A percentile compares a stretch with the other conserved stretches of the same genome.
Conservation (phyloP, 2,329 filamentous ascomycete species). For the Chrysoporthe deuterocubensis region DNA sequence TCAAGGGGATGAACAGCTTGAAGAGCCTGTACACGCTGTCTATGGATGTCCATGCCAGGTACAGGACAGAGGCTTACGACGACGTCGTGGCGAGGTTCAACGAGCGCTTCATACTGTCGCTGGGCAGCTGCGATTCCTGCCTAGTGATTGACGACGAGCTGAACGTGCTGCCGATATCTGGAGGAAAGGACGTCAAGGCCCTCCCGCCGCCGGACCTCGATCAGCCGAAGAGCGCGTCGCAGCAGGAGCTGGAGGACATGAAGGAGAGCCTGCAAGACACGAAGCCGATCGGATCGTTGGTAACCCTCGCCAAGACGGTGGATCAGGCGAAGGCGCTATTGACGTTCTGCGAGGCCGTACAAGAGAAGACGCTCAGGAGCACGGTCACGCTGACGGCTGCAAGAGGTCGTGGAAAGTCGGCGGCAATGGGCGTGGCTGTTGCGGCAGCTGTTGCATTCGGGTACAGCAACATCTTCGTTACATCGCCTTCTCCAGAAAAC, state of each 20-base stretch:
- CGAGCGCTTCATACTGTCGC: constrained; percentile 92
- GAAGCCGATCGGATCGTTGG: constrained; percentile 81
- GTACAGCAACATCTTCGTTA: constrained; percentile 99
- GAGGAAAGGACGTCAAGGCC: constrained; percentile 85
- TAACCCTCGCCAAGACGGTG: constrained; percentile 84
- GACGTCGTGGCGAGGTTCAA: constrained; percentile 97
- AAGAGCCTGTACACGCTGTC: constrained; percentile 96
- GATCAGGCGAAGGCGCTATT: constrained; percentile 97
- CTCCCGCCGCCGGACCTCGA: constrained; percentile 78
- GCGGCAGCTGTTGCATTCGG: constrained; percentile 93
- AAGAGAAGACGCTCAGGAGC: constrained; percentile 91
- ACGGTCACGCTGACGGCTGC: constrained; percentile 93
- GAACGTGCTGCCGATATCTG: constrained; percentile 95
- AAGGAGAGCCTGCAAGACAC: constrained; percentile 87
- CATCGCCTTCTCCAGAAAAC: constrained; percentile 95
- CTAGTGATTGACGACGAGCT: constrained; percentile 97
- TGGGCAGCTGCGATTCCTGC: constrained; percentile 94
- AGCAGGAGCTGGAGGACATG: constrained; percentile 80
- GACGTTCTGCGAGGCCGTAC: constrained; percentile 94
- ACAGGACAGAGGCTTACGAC: constrained; percentile 92
- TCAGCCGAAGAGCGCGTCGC: constrained; percentile 70
- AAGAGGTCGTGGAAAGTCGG: constrained; percentile 95
- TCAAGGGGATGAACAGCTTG: constrained; percentile 96
- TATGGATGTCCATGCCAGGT: constrained; percentile 97
- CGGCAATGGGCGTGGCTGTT: constrained; percentile 90